These are phyloP conservation scores for Hyaloscypha finlandica DNA, from an alignment of 495 filamentous ascomycete genomes.

Conservation along the genomic window DNA sequence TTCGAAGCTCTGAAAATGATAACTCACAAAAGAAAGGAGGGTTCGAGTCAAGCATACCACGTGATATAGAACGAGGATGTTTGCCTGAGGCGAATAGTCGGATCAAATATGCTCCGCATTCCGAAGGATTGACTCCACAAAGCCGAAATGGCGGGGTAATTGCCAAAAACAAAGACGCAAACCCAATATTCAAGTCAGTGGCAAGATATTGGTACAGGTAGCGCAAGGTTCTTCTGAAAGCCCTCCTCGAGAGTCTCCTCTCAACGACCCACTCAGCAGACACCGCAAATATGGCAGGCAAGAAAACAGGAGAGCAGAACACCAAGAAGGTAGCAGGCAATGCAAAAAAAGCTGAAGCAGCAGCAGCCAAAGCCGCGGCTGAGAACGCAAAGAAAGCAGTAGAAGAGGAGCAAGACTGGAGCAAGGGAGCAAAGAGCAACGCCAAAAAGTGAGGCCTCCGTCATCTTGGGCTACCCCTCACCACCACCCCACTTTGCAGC, in stretches of 20 bases:
- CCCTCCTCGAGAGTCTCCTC: neutral
- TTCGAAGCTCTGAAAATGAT: neutral
- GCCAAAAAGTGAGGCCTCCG: conserved; percentile 72
- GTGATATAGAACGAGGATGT: neutral
- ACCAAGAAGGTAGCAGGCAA: conserved; percentile 91
- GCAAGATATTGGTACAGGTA: neutral
- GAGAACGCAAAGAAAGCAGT: conserved; percentile 67
- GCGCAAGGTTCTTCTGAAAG: neutral
- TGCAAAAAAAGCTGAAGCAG: conserved; percentile 89
- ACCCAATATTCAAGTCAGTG: neutral
- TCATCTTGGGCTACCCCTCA: conserved; percentile 14
- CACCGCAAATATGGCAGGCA: conserved; percentile 49
- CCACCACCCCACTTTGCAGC: conserved; percentile 9
- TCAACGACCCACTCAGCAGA: neutral
- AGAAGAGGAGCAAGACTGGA: conserved; percentile 78
- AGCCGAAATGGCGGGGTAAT: neutral
- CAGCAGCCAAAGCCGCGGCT: conserved; percentile 71
- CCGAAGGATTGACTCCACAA: neutral
- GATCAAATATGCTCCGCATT: neutral
- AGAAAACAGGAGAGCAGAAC: conserved; percentile 71
- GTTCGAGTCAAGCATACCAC: neutral
- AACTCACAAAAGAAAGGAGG: neutral
- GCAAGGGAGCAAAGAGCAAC: conserved; percentile 78
- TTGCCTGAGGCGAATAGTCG: neutral
- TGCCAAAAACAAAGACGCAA: neutral